Conservation (phyloP, 2,329 filamentous ascomycete genomes). For the Aspergillus alliaceus region DNA sequence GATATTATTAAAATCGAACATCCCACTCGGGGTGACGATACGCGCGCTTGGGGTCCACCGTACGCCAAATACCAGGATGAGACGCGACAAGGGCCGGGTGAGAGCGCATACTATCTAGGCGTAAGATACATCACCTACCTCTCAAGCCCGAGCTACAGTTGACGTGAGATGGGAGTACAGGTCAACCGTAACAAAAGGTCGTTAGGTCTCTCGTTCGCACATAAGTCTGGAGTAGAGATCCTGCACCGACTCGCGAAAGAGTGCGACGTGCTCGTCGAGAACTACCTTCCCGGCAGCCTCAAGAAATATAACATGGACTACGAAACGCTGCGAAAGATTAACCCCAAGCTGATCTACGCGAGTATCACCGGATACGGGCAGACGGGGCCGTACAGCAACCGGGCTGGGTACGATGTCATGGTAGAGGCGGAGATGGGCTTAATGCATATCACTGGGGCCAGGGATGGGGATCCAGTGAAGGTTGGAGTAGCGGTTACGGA, state of each 20-base stretch:
- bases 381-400: constrained; percentile 81
- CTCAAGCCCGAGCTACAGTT: no score
- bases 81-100: constrained; percentile 66
- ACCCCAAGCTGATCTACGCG: constrained; percentile 85
- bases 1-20: constrained; percentile 98
- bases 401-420: constrained; percentile 98
- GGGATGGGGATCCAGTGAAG: constrained; percentile 90
- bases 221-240: constrained; percentile 78
- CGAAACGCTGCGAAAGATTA: constrained; percentile 73
- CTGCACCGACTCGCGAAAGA: constrained; percentile 80
- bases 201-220: constrained; percentile 84
- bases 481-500: constrained; percentile 97
- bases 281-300: constrained; percentile 86
- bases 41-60: constrained; percentile 92
- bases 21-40: constrained; percentile 87
- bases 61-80: constrained; percentile 75
- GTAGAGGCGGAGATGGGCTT: constrained; percentile 96
- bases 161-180: constrained; percentile 47
- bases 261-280: constrained; percentile 93
- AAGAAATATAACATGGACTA: constrained; percentile 93
- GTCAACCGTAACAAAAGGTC: constrained; percentile 98
- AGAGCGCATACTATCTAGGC: constrained; percentile 91
- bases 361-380: constrained; percentile 98
- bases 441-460: constrained; percentile 94
- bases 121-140: constrained; percentile 52